A percentile compares a stretch with the other conserved stretches of the same genome.
Conservation (phyloP, 495 filamentous ascomycete genomes). For the Apiosordaria backusii region DNA sequence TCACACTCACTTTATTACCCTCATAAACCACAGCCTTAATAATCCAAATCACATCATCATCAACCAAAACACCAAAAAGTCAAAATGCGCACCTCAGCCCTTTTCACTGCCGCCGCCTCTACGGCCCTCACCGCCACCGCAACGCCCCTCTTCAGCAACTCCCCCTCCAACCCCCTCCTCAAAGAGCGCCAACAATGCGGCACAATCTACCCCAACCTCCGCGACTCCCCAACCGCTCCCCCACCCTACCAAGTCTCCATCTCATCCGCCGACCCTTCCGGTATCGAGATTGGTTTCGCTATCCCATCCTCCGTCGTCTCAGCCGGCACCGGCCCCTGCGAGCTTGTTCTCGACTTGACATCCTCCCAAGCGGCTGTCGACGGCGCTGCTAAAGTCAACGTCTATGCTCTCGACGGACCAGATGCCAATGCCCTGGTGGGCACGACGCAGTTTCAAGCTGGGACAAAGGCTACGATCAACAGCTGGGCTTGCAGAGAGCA, state of each 20-base stretch:
- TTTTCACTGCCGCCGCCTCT: neutral
- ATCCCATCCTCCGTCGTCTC: constrained; percentile 12
- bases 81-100: neutral
- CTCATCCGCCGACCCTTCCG: neutral
- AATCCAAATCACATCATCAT: neutral
- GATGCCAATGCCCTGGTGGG: constrained; percentile 26
- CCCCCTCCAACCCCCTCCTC: neutral
- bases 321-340: constrained; percentile 13
- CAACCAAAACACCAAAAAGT: neutral
- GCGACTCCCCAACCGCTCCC: neutral
- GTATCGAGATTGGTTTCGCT: neutral
- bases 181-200: neutral
- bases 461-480: constrained; percentile 17
- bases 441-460: constrained; percentile 22
- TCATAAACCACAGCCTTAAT: neutral
- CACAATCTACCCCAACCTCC: constrained; percentile 4
- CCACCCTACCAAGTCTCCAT: constrained; percentile 5
- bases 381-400: constrained; percentile 26
- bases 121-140: neutral
- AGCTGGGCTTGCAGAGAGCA: constrained; percentile 31
- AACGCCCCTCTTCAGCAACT: neutral
- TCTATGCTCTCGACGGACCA: constrained; percentile 31
- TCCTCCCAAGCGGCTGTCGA: constrained; percentile 3
- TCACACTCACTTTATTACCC: neutral
- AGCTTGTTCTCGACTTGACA: neutral